A percentile compares a stretch with the other conserved stretches of the same genome.
Conservation (phyloP, 1,284 basidiomycete genomes). For the Chalciporus sp. region DNA sequence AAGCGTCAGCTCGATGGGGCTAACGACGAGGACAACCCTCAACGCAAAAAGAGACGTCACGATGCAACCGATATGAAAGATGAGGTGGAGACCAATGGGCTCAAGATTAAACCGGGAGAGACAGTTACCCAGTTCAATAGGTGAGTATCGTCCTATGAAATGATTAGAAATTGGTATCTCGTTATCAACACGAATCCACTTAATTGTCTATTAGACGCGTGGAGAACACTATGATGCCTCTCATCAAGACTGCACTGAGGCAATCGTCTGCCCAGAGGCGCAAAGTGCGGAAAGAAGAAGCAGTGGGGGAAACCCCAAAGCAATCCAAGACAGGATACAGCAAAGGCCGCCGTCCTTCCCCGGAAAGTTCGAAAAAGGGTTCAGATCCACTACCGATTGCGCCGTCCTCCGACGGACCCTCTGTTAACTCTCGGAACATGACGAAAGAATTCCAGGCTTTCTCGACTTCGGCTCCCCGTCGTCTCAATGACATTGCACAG, state of each 20-base stretch:
- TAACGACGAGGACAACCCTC: conserved; percentile 33
- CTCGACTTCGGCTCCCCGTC: conserved; percentile 59
- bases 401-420: conserved; percentile 1
- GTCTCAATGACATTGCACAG: conserved; percentile 70
- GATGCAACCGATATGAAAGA: conserved; percentile 22
- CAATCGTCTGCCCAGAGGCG: conserved; percentile 54
- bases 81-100: conserved; percentile 26
- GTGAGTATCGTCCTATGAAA: conserved; percentile 41
- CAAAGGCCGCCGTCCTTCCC: conserved; percentile 17
- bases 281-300: conserved; percentile 46
- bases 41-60: conserved; percentile 41
- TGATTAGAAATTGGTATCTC: conserved; percentile 8
- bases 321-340: conserved; percentile 19
- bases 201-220: conserved; percentile 53
- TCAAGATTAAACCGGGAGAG: conserved; percentile 66
- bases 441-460: conserved; percentile 56
- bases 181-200: conserved; percentile 8
- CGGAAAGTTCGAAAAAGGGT: conserved; percentile 14
- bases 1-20: conserved; percentile 46
- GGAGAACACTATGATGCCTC: conserved; percentile 66
- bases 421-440: conserved; percentile 32
- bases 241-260: conserved; percentile 62
- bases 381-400: conserved; percentile 19
- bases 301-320: conserved; percentile 26
- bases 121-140: conserved; percentile 73